These are phyloP conservation scores for Allodekkera sacchari DNA, from an alignment of 805 yeast species.

Conservation along the genomic window DNA sequence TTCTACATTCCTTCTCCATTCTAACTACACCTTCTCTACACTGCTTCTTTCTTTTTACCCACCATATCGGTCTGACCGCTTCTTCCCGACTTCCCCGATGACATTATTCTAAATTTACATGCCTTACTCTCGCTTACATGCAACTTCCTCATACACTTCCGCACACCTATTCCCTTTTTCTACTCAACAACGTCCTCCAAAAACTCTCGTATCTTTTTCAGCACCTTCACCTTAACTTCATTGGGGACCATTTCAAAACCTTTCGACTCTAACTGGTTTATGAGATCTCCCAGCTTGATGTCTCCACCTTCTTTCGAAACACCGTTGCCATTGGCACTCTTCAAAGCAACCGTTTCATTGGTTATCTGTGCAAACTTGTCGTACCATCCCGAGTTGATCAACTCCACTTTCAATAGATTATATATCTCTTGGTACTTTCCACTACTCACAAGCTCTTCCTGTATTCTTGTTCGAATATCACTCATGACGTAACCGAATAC, in stretches of 20 bases:
- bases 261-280: slow-evolving; percentile 47
- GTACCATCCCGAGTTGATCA: slow-evolving; percentile 80
- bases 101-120: too few species aligned
- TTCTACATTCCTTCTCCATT: too few species aligned
- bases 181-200: slow-evolving; percentile 41
- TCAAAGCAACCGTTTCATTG: slow-evolving; percentile 29
- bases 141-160: too few species aligned
- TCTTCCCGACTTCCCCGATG: too few species aligned
- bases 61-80: too few species aligned
- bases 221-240: slow-evolving; percentile 48
- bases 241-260: slow-evolving; percentile 68
- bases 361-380: slow-evolving; percentile 64
- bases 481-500: slow-evolving; percentile 1
- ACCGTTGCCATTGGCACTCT: slow-evolving; percentile 7
- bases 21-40: too few species aligned
- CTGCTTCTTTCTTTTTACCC: too few species aligned
- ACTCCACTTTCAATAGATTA: slow-evolving; percentile 49
- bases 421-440: slow-evolving; percentile 79
- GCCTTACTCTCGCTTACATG: too few species aligned
- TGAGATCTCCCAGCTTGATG: slow-evolving; percentile 44
- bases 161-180: too few species aligned
- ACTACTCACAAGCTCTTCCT: slow-evolving; percentile 59
- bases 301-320: too few species aligned
- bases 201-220: slow-evolving; percentile 50
- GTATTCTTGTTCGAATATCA: slow-evolving; percentile 50